Percentiles rank a stretch among this genome's conserved stretches.
phyloP scores from a whole-genome alignment of 2,329 filamentous ascomycete species.

The Colletotrichum nymphaeae region DNA sequence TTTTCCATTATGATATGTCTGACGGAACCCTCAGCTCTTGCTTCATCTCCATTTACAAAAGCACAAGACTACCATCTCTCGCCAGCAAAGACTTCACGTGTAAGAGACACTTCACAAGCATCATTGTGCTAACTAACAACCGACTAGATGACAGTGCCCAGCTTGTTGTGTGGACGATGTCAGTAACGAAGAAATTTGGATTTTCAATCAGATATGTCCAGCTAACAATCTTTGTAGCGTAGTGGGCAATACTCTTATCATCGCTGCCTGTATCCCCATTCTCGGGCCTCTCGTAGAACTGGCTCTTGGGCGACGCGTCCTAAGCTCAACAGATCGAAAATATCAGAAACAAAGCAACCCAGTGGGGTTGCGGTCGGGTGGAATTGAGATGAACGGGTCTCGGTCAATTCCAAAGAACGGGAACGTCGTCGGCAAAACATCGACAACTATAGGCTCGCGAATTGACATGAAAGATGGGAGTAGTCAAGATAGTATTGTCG shows the following conservation, averaged over 20 bases:
- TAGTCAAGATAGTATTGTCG: constrained; percentile 12
- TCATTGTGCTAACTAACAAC: not conserved
- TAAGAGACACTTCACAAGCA: not conserved
- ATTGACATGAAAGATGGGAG: not conserved
- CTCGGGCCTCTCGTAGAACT: constrained; percentile 2
- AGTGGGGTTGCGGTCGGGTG: not conserved
- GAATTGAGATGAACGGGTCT: not conserved
- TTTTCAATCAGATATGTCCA: not conserved
- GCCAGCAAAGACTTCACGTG: constrained; percentile 17
- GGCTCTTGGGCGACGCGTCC: not conserved
- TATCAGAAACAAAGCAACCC: constrained; percentile 13
- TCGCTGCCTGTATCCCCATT: constrained; percentile 2
- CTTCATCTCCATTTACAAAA: constrained; percentile 16
- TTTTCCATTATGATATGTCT: not conserved
- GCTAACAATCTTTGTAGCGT: not conserved
- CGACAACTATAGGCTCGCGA: not conserved
- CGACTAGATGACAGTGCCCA: constrained; percentile 14
- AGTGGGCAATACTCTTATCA: constrained; percentile 16
- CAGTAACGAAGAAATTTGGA: not conserved
- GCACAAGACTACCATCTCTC: constrained; percentile 6
- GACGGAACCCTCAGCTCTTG: not conserved
- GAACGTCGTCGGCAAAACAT: not conserved
- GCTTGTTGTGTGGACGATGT: constrained; percentile 19
- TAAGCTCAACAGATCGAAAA: constrained; percentile 2
- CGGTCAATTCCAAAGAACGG: not conserved